phyloP scores from a whole-genome alignment of 495 filamentous ascomycete species.

The Trichoderma virens region DNA sequence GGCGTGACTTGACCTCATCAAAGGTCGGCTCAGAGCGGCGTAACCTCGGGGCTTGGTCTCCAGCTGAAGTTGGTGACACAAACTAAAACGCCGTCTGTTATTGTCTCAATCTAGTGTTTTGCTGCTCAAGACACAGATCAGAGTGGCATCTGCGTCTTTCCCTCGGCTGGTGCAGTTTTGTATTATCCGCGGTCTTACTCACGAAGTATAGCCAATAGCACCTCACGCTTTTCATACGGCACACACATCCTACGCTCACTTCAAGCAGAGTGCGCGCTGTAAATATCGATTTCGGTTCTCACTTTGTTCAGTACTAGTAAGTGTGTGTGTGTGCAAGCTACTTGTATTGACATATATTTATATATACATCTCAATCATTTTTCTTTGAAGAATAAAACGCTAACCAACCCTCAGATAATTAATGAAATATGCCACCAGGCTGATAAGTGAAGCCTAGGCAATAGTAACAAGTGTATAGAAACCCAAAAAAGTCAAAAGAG shows the following conservation, averaged over 20 bases:
- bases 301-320: background rate
- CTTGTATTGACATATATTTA: too few relatives aligned
- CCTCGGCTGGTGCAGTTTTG: too few relatives aligned
- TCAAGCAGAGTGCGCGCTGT: background rate
- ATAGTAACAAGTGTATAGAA: background rate
- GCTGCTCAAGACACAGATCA: too few relatives aligned
- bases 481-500: background rate
- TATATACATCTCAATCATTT: background rate
- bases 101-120: too few relatives aligned
- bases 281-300: background rate
- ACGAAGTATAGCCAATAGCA: background rate
- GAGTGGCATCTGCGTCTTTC: too few relatives aligned
- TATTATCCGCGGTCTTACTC: slow-evolving; percentile 1
- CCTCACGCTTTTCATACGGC: too few relatives aligned
- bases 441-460: background rate
- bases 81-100: too few relatives aligned
- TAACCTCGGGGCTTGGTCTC: too few relatives aligned
- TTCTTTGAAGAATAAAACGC: background rate
- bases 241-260: background rate
- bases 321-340: background rate
- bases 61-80: too few relatives aligned
- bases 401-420: background rate
- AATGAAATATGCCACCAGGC: background rate
- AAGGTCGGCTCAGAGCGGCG: too few relatives aligned
- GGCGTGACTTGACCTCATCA: too few relatives aligned